phyloP scores from a whole-genome alignment of 352 stramenopile genomes.

The Phytophthora pini region DNA sequence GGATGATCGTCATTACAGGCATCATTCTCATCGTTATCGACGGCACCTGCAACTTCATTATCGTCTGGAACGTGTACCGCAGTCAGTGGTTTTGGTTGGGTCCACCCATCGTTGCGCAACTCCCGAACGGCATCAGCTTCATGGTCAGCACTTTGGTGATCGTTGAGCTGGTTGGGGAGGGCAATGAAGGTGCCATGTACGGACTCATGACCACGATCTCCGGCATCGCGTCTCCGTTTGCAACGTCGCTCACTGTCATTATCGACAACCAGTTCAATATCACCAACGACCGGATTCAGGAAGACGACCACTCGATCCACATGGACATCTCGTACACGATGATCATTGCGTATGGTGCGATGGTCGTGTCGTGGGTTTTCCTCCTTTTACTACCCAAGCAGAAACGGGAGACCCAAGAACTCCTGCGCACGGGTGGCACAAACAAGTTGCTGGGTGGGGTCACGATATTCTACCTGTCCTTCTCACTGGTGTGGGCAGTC shows the following conservation, averaged over 20 bases:
- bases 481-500: slow-evolving; percentile 45
- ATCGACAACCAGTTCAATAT: slow-evolving; percentile 46
- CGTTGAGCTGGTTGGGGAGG: slow-evolving; percentile 46
- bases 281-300: slow-evolving; percentile 38
- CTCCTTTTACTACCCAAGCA: slow-evolving; percentile 48
- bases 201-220: slow-evolving; percentile 51
- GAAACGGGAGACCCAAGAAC: slow-evolving; percentile 44
- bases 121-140: slow-evolving; percentile 48
- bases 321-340: slow-evolving; percentile 56
- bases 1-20: slow-evolving; percentile 38
- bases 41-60: slow-evolving; percentile 35
- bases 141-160: slow-evolving; percentile 50
- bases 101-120: slow-evolving; percentile 39
- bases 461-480: slow-evolving; percentile 44
- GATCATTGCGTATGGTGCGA: slow-evolving; percentile 45
- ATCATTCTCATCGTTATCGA: slow-evolving; percentile 40
- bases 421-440: slow-evolving; percentile 38
- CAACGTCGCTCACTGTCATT: slow-evolving; percentile 42
- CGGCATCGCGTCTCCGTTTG: slow-evolving; percentile 46
- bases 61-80: slow-evolving; percentile 47
- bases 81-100: slow-evolving; percentile 59
- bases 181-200: slow-evolving; percentile 61
- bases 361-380: slow-evolving; percentile 38
- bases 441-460: slow-evolving; percentile 36
- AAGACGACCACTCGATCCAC: slow-evolving; percentile 42